These are phyloP conservation scores for Aspergillus neotritici DNA, from an alignment of 2,329 filamentous ascomycete species.

Conservation along the genomic window DNA sequence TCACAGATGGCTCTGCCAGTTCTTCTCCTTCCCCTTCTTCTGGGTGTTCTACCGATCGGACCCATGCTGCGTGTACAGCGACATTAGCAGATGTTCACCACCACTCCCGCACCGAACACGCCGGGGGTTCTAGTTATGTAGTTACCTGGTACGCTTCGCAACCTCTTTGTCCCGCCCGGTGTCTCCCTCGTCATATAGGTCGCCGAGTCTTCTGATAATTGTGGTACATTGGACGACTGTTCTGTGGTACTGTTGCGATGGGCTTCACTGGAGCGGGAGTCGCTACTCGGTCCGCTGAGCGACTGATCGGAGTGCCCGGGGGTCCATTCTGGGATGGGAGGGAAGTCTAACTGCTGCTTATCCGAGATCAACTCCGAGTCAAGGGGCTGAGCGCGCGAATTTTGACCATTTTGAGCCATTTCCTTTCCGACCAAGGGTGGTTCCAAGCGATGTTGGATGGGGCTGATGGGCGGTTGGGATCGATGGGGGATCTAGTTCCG, in stretches of 20 bases:
- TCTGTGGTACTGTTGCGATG: slow-evolving; percentile 18
- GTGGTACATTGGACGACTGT: slow-evolving; percentile 16
- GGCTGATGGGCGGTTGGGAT: slow-evolving; percentile 19
- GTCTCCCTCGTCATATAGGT: slow-evolving; percentile 10
- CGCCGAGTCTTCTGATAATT: slow-evolving; percentile 12
- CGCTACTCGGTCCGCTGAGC: slow-evolving; percentile 13
- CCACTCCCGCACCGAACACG: neutral
- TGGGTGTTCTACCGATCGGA: slow-evolving; percentile 35
- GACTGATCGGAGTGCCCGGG: slow-evolving; percentile 8
- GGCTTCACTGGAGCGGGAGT: slow-evolving; percentile 16
- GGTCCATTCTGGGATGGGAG: slow-evolving; percentile 12
- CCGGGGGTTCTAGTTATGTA: neutral
- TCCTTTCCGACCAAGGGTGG: slow-evolving; percentile 19
- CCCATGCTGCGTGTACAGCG: slow-evolving; percentile 33
- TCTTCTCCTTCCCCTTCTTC: slow-evolving; percentile 24
- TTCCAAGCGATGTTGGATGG: slow-evolving; percentile 16
- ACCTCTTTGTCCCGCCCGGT: slow-evolving; percentile 8
- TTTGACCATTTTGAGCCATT: slow-evolving; percentile 30
- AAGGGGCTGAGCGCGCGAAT: slow-evolving; percentile 17
- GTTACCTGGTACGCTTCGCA: slow-evolving; percentile 37
- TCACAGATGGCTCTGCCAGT: slow-evolving; percentile 25
- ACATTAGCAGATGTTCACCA: slow-evolving; percentile 3
- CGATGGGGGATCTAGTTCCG: slow-evolving; percentile 16
- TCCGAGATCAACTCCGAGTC: slow-evolving; percentile 14
- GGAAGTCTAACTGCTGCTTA: slow-evolving; percentile 19